Evolutionary conservation across 2,329 filamentous ascomycete genomes (phyloP), one percentile per base, ranked within the genome.

Genomic region (Penicillium occitanis): DNA sequence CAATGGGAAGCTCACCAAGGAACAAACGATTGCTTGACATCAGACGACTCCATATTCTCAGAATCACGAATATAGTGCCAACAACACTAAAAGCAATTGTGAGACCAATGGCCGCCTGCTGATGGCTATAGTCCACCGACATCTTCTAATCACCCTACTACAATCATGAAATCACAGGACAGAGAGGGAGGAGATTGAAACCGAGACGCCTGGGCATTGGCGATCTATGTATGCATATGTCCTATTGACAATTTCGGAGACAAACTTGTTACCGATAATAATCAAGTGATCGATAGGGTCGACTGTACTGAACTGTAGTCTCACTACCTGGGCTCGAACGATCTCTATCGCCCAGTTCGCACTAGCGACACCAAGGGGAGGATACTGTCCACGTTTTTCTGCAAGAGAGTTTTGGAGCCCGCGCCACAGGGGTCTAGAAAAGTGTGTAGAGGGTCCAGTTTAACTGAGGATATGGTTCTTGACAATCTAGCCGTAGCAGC

Each of bases 31-130:
- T 69, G 64, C 69, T 58, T 35, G 70, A 72, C 48, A 75, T 50
- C 22, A 61, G 62, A 25, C 73, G 69, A 68, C 73, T 70, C 73
- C 72, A 74, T 33, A 72, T 33, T 28, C 73, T 68, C 42, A 75
- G 58, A 11, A 72, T 10, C 33, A 74, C 67, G 14, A 71, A 65
- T 64, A 75, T 67, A 0, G 70, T 71, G 13, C 70, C 70, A 0
- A 74, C 37, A 42, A 71, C 63, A 1, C 72, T 67, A 50, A 74
- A 74, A 5, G 70, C 70, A 40, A 72, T 66, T 8, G 72, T 64
- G 14, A 75, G 51, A 4, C 69, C 73, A 37, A 75, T 66, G 11
- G 71, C 73, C 2, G 46, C 55, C 19, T 68, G 69, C 59, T 75
- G 73, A 5, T 70, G 67, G 64, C 67, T 66, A 50, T 71, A 67